A percentile compares a stretch with the other conserved stretches of the same genome.
Evolutionary conservation across 371 early-diverging fungal species (phyloP).

Genomic region (Sporodiniella umbellata): DNA sequence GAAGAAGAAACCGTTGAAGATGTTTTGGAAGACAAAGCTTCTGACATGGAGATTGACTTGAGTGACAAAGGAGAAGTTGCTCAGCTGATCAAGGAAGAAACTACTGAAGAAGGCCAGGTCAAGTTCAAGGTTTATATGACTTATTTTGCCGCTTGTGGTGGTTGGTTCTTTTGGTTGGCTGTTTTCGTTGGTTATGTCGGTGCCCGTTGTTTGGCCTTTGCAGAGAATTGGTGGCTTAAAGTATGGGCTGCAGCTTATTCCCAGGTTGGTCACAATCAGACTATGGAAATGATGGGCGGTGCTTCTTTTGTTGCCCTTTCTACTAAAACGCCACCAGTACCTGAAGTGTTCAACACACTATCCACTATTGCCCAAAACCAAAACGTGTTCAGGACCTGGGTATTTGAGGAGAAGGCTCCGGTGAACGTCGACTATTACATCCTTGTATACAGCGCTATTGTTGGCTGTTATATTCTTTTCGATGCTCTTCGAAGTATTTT

Average conservation of each 20-base stretch:
- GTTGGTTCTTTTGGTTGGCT: constrained; percentile 50
- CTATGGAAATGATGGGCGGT: not conserved
- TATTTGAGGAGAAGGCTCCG: constrained; percentile 17
- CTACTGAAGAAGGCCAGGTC: constrained; percentile 53
- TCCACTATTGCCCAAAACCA: constrained; percentile 14
- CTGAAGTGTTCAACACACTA: constrained; percentile 23
- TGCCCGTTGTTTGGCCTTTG: constrained; percentile 45
- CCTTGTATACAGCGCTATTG: constrained; percentile 16
- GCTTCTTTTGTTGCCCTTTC: not conserved
- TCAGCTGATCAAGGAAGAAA: constrained; percentile 45
- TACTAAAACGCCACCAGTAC: constrained; percentile 1
- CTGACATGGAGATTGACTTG: constrained; percentile 36
- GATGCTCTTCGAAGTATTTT: constrained; percentile 26
- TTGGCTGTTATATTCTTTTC: constrained; percentile 10
- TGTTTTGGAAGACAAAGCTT: constrained; percentile 29
- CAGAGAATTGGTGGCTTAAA: constrained; percentile 33
- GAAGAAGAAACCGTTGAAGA: constrained; percentile 6
- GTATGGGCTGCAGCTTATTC: constrained; percentile 26
- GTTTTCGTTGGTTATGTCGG: constrained; percentile 43
- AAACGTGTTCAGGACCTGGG: constrained; percentile 24
- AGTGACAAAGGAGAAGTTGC: constrained; percentile 24
- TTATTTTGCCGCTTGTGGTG: constrained; percentile 69
- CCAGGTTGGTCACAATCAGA: not conserved
- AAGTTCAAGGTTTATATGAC: constrained; percentile 54
- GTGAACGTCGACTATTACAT: constrained; percentile 27